Conservation (phyloP, 805 yeast species). For the Myxozyma monticola region DNA sequence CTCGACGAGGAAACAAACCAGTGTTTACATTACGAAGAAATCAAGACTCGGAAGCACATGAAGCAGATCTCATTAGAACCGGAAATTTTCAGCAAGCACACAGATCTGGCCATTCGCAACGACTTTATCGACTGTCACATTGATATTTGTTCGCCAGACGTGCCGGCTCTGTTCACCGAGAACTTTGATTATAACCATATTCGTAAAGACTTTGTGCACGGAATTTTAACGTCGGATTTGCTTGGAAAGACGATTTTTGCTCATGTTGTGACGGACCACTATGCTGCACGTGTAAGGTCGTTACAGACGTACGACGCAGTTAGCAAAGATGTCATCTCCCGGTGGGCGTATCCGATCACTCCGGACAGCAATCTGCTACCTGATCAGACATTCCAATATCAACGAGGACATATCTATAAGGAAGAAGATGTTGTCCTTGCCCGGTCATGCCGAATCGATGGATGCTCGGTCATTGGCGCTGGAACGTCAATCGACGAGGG, state of each 20-base stretch:
- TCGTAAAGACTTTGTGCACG: slow-evolving; percentile 84
- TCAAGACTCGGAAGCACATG: slow-evolving; percentile 48
- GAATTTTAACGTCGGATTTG: slow-evolving; percentile 86
- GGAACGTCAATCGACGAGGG: slow-evolving; percentile 76
- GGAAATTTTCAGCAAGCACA: slow-evolving; percentile 74
- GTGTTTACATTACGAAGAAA: slow-evolving; percentile 81
- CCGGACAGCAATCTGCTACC: slow-evolving; percentile 79
- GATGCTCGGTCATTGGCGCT: slow-evolving; percentile 79
- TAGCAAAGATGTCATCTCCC: slow-evolving; percentile 81
- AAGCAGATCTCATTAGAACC: slow-evolving; percentile 69
- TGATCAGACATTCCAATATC: slow-evolving; percentile 74
- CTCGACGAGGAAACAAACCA: slow-evolving; percentile 71
- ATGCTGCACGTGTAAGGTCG: slow-evolving; percentile 94
- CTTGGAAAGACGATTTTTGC: slow-evolving; percentile 89
- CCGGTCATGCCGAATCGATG: slow-evolving; percentile 83
- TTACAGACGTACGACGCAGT: slow-evolving; percentile 92
- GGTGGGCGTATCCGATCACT: slow-evolving; percentile 91
- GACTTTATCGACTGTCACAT: slow-evolving; percentile 95
- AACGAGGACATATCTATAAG: slow-evolving; percentile 82
- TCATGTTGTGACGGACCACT: slow-evolving; percentile 73
- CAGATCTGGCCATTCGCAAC: slow-evolving; percentile 78
- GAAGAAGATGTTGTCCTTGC: slow-evolving; percentile 87
- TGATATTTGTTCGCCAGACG: slow-evolving; percentile 91
- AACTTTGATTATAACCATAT: slow-evolving; percentile 90
- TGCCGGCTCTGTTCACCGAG: slow-evolving; percentile 93